These are phyloP conservation scores for Ottelia alismoides DNA, from an alignment of 106 monocot genomes.

Conservation along the genomic window DNA sequence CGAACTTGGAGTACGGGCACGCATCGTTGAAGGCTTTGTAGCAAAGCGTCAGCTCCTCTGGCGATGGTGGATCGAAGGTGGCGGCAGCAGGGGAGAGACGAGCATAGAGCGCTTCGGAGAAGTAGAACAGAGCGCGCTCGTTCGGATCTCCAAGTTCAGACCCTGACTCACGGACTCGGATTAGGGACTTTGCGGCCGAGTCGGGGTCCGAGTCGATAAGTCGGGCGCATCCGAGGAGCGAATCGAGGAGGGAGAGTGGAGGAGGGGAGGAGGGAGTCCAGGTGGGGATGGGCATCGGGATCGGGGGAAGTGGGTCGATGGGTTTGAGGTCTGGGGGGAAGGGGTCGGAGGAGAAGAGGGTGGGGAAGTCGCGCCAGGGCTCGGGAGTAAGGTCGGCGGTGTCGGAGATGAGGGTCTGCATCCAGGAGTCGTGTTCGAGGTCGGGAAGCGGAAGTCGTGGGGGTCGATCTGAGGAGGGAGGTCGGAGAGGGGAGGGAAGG, in stretches of 20 bases:
- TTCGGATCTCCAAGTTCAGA: slow-evolving; percentile 67
- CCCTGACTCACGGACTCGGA: slow-evolving; percentile 30
- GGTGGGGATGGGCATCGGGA: neutral
- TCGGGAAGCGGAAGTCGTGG: slow-evolving; percentile 18
- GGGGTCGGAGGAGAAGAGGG: slow-evolving; percentile 20
- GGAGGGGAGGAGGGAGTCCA: slow-evolving; percentile 11
- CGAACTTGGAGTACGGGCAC: slow-evolving; percentile 89
- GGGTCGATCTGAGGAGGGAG: slow-evolving; percentile 7
- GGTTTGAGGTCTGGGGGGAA: neutral
- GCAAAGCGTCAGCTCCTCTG: slow-evolving; percentile 60
- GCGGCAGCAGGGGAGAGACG: slow-evolving; percentile 21
- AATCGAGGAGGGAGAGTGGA: slow-evolving; percentile 39
- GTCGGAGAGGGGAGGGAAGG: slow-evolving; percentile 10
- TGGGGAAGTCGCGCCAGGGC: slow-evolving; percentile 17
- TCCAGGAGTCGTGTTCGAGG: slow-evolving; percentile 79
- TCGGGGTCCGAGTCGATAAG: slow-evolving; percentile 47
- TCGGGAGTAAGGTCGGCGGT: slow-evolving; percentile 24
- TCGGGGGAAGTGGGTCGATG: neutral
- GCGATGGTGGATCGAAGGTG: slow-evolving; percentile 4
- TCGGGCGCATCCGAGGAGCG: slow-evolving; percentile 57
- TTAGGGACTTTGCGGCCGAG: slow-evolving; percentile 38
- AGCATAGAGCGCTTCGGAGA: slow-evolving; percentile 49
- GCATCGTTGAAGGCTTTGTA: slow-evolving; percentile 88
- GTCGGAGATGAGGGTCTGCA: slow-evolving; percentile 68
- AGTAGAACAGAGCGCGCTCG: slow-evolving; percentile 81